These are phyloP conservation scores for Berkeleyomyces basicola DNA, from an alignment of 2,329 filamentous ascomycete genomes.

Conservation along the genomic window DNA sequence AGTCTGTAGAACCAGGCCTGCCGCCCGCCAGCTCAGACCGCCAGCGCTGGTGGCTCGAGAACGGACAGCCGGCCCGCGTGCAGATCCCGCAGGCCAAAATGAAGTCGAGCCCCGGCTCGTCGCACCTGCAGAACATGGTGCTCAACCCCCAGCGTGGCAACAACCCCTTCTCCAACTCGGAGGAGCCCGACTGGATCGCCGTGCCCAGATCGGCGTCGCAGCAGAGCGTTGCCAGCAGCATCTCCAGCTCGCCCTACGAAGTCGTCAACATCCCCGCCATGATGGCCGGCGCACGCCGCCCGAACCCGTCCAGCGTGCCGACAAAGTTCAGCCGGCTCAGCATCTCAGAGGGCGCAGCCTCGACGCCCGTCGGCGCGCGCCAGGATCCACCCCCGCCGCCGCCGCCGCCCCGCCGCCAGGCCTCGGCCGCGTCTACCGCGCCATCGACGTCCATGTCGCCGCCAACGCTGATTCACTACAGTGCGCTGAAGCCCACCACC, in stretches of 20 bases:
- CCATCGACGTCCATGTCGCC: slow-evolving; percentile 14
- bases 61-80: slow-evolving; percentile 59
- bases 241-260: slow-evolving; percentile 43
- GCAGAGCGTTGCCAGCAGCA: slow-evolving; percentile 36
- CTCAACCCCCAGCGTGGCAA: slow-evolving; percentile 59
- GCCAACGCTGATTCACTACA: slow-evolving; percentile 3
- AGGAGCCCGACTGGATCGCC: slow-evolving; percentile 73
- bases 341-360: slow-evolving; percentile 23
- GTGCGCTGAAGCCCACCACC: background rate
- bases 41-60: slow-evolving; percentile 56
- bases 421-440: background rate
- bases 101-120: slow-evolving; percentile 1
- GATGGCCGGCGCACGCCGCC: slow-evolving; percentile 1
- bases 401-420: slow-evolving; percentile 28
- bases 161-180: slow-evolving; percentile 59
- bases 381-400: slow-evolving; percentile 31
- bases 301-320: slow-evolving; percentile 20
- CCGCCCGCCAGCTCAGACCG: slow-evolving; percentile 50
- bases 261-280: slow-evolving; percentile 33
- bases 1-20: slow-evolving; percentile 64
- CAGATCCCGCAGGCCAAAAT: slow-evolving; percentile 46
- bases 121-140: slow-evolving; percentile 26
- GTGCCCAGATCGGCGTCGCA: slow-evolving; percentile 38
- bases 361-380: slow-evolving; percentile 18
- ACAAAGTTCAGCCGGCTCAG: slow-evolving; percentile 29